Percentiles rank a stretch among this genome's conserved stretches.
Evolutionary conservation across 2,329 filamentous ascomycete genomes (phyloP).

Genomic region (Claviceps arundinis): DNA sequence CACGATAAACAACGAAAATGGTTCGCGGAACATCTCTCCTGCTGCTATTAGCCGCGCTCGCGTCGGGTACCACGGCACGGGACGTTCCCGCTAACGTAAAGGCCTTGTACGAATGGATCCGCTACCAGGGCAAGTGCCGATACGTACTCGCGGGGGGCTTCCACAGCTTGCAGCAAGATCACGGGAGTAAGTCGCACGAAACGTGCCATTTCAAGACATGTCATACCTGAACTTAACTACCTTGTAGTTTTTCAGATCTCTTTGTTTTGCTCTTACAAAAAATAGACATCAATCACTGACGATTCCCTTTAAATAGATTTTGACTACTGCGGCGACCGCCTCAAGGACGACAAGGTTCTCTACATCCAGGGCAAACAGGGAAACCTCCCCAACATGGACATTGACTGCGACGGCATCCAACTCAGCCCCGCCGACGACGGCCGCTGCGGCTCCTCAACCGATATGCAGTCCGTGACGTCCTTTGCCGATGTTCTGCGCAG

Average conservation of each 20-base stretch:
- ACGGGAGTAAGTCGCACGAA: constrained; percentile 18
- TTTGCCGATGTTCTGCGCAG: constrained; percentile 27
- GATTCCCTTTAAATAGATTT: constrained; percentile 13
- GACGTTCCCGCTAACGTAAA: constrained; percentile 28
- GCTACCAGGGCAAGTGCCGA: constrained; percentile 23
- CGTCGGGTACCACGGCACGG: constrained; percentile 9
- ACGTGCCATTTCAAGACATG: too few species aligned
- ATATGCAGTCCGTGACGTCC: constrained; percentile 28
- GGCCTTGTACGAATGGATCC: constrained; percentile 27
- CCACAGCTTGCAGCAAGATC: constrained; percentile 23
- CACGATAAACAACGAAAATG: too few species aligned
- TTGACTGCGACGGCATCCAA: constrained; percentile 43
- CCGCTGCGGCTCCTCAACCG: constrained; percentile 29
- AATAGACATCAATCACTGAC: background rate
- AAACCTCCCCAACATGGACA: constrained; percentile 40
- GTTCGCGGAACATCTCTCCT: too few species aligned
- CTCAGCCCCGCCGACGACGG: constrained; percentile 23
- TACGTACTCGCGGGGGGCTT: constrained; percentile 26
- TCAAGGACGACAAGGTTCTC: constrained; percentile 26
- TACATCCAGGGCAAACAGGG: constrained; percentile 32
- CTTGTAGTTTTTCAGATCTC: too few species aligned
- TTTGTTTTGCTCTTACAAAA: too few species aligned
- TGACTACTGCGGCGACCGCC: constrained; percentile 34
- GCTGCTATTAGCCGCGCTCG: too few species aligned
- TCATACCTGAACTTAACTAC: too few species aligned